Conservation (phyloP, 1,284 basidiomycete genomes). For the Cystobasidium slooffiae region DNA sequence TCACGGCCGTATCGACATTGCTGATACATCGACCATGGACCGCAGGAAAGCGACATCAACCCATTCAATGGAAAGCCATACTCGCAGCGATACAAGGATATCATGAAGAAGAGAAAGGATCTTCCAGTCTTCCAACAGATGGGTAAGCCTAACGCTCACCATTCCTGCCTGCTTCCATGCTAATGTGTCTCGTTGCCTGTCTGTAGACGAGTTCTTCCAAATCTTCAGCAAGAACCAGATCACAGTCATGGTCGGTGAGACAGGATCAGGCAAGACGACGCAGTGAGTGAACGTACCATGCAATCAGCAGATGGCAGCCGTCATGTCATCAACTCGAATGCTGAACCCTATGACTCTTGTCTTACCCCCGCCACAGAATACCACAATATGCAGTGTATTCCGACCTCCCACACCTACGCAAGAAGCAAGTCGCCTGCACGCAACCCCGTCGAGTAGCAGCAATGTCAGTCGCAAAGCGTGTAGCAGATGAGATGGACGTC, state of each 20-base stretch:
- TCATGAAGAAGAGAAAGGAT: conserved; percentile 80
- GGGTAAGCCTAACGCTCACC: conserved; percentile 66
- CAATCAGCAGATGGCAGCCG: conserved; percentile 49
- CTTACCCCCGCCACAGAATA: conserved; percentile 61
- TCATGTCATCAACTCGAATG: neutral
- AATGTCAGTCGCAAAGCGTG: conserved; percentile 97
- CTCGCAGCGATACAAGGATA: conserved; percentile 80
- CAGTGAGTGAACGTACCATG: conserved; percentile 65
- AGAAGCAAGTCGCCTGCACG: conserved; percentile 93
- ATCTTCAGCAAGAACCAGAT: conserved; percentile 53
- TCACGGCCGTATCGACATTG: neutral
- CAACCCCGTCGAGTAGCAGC: conserved; percentile 96
- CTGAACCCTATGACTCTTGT: conserved; percentile 44
- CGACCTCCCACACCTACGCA: conserved; percentile 84
- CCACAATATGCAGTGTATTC: conserved; percentile 95
- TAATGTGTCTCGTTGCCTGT: conserved; percentile 48
- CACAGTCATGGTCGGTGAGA: conserved; percentile 89
- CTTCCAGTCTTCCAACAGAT: conserved; percentile 92
- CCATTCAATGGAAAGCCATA: conserved; percentile 84
- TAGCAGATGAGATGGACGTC: conserved; percentile 98
- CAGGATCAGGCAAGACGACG: conserved; percentile 97
- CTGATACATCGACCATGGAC: neutral
- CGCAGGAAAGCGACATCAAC: conserved; percentile 78
- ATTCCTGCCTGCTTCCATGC: conserved; percentile 73
- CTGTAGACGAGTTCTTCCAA: conserved; percentile 49